Base-by-base conservation (phyloP, 805 yeast genomes). In the Hanseniaspora vineae region DNA sequence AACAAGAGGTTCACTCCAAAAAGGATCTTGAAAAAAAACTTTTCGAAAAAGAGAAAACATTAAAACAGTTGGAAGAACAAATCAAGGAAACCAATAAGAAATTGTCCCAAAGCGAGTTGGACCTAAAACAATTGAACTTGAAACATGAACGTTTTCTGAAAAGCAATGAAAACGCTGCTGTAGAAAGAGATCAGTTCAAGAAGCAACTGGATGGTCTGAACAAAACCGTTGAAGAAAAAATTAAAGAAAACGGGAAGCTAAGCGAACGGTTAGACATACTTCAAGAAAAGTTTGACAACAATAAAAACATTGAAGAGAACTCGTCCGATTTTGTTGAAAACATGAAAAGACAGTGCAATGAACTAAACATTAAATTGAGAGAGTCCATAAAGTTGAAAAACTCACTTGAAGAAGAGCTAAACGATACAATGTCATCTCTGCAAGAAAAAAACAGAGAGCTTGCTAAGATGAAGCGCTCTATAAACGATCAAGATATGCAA, bases 371-470 rank as follows among this genome's bases (percentile, higher is more conserved):
- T 72, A 77, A 84, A 47, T 65, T 80, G 39, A 75, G 75, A 51
- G 97, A 92, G 55, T 67, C 79, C 1, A 72, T 71, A 42, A 70
- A 70, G 46, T 73, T 76, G 52, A 69, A 76, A 19, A 88, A 84
- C 49, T 74, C 78, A 1, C 60, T 89, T 31, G 88, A 84, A 54
- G 95, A 87, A 49, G 96, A 89, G 58, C 65, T 90, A n/a, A 68
- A 74, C 11, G 97, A 89, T 49, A 69, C 84, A 4, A 74, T 86
- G 48, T 73, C 76, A 32, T 69, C 80, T 62, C 64, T 89, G 2
- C 92, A 81, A 57, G 96, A 88, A 57, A 75, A 95, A 51, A 78
- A 84, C 0, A 70, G 89, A 45, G 97, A 90, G 63, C 72, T 86
- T 0, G 69, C 80, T 1, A 78, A 86, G 0, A 76, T 88, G 64